Evolutionary conservation across 371 early-diverging fungal species (phyloP).

Genomic region (Dichotomocladium elegans): DNA sequence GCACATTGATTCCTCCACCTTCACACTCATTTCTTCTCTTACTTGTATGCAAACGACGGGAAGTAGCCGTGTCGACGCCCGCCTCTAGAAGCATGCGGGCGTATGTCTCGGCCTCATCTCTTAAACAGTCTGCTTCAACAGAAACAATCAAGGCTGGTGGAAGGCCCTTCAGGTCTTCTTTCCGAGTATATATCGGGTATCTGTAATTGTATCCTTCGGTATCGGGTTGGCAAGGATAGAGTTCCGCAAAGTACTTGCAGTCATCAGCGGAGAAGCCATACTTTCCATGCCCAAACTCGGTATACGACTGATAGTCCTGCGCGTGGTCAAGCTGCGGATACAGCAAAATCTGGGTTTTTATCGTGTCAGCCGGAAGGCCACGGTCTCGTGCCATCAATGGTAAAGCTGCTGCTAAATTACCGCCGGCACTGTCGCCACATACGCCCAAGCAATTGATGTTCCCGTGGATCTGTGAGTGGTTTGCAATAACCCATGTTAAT

Average conservation of each 20-base stretch:
- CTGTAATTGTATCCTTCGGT: not conserved
- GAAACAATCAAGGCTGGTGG: conserved; percentile 31
- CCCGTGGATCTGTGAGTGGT: conserved; percentile 7
- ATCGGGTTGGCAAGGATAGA: conserved; percentile 1
- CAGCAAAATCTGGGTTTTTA: conserved; percentile 12
- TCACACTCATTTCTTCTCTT: too few species aligned
- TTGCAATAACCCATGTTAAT: conserved; percentile 10
- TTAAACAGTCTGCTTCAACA: conserved; percentile 30
- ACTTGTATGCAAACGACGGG: conserved; percentile 15
- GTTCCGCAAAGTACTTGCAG: not conserved
- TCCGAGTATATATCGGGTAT: conserved; percentile 9
- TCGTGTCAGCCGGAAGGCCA: not conserved
- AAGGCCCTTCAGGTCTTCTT: conserved; percentile 22
- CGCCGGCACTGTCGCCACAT: conserved; percentile 20
- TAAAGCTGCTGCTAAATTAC: conserved; percentile 9
- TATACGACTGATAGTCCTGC: conserved; percentile 1
- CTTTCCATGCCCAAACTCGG: conserved; percentile 10
- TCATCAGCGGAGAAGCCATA: conserved; percentile 2
- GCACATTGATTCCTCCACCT: too few species aligned
- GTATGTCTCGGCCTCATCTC: conserved; percentile 35
- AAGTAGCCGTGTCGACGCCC: conserved; percentile 19
- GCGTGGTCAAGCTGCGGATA: conserved; percentile 4
- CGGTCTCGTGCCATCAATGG: conserved; percentile 12
- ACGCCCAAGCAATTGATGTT: conserved; percentile 9
- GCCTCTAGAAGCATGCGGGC: conserved; percentile 19